phyloP scores from a whole-genome alignment of 345 rosid genomes.

The Cardamine resedifolia region DNA sequence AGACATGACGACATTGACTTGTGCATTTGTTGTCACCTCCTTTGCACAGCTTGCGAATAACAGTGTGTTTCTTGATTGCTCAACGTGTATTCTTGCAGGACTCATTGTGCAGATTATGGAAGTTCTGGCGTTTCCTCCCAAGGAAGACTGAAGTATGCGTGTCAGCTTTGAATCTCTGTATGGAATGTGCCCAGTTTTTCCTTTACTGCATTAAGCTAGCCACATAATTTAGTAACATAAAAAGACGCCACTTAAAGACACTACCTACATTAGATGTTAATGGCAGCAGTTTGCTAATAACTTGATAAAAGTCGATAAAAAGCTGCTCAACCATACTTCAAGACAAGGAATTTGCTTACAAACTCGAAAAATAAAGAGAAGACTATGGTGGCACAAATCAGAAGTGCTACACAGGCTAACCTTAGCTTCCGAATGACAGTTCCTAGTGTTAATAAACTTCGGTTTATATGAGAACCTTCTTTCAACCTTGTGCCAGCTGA shows the following conservation, averaged over 20 bases:
- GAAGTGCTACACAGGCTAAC: conserved; percentile 43
- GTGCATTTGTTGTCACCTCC: conserved; percentile 88
- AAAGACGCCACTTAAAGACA: conserved; percentile 9
- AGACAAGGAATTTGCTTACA: background rate
- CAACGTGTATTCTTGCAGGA: conserved; percentile 91
- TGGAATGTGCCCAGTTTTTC: conserved; percentile 85
- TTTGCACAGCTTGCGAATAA: conserved; percentile 96
- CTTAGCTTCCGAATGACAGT: conserved; percentile 95
- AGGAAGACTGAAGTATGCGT: conserved; percentile 88
- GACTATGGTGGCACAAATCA: conserved; percentile 15
- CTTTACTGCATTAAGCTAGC: conserved; percentile 75
- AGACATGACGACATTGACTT: conserved; percentile 81
- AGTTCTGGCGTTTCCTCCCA: conserved; percentile 92
- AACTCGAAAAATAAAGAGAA: conserved; percentile 19
- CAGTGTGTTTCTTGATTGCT: conserved; percentile 91
- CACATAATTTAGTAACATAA: conserved; percentile 25
- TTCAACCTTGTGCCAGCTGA: conserved; percentile 89
- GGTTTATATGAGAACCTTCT: conserved; percentile 96
- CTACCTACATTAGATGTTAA: background rate
- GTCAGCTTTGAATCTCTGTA: conserved; percentile 94
- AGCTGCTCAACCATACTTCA: conserved; percentile 1
- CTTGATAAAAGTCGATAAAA: background rate
- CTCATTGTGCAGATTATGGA: conserved; percentile 91
- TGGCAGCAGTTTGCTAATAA: conserved; percentile 10
- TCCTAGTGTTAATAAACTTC: conserved; percentile 89